phyloP scores from a whole-genome alignment of 495 filamentous ascomycete species.

The Hypoxylon lienhwacheense region DNA sequence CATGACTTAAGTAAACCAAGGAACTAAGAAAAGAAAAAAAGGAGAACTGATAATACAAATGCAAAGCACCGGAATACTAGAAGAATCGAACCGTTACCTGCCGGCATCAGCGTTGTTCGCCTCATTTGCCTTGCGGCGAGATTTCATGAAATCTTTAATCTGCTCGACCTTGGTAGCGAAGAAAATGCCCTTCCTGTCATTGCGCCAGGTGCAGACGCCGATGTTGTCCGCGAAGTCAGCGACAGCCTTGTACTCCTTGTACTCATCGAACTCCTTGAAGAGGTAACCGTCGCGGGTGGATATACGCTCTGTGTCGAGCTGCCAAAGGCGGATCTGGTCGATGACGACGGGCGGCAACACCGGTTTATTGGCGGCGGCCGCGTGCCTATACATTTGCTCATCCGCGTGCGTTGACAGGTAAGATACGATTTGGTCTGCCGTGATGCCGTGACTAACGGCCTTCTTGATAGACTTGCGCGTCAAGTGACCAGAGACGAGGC shows the following conservation, averaged over 20 bases:
- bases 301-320: constrained; percentile 94
- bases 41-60: neutral
- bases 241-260: constrained; percentile 74
- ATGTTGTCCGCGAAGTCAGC: constrained; percentile 84
- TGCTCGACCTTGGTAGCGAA: constrained; percentile 88
- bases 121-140: constrained; percentile 53
- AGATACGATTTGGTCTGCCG: constrained; percentile 86
- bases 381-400: constrained; percentile 78
- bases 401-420: constrained; percentile 90
- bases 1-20: neutral
- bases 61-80: neutral
- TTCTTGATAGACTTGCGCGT: constrained; percentile 82
- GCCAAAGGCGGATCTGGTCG: constrained; percentile 96
- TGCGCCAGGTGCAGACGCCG: constrained; percentile 89
- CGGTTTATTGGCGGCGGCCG: constrained; percentile 56
- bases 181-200: constrained; percentile 73
- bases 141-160: constrained; percentile 75
- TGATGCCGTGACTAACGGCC: constrained; percentile 89
- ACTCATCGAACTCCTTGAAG: constrained; percentile 81
- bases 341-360: constrained; percentile 92
- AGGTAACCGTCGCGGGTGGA: constrained; percentile 77
- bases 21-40: neutral
- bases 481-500: constrained; percentile 86
- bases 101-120: neutral
- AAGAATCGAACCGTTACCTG: neutral